These are phyloP conservation scores for Colletotrichum simmondsii DNA, from an alignment of 2,329 filamentous ascomycete genomes.

Conservation along the genomic window DNA sequence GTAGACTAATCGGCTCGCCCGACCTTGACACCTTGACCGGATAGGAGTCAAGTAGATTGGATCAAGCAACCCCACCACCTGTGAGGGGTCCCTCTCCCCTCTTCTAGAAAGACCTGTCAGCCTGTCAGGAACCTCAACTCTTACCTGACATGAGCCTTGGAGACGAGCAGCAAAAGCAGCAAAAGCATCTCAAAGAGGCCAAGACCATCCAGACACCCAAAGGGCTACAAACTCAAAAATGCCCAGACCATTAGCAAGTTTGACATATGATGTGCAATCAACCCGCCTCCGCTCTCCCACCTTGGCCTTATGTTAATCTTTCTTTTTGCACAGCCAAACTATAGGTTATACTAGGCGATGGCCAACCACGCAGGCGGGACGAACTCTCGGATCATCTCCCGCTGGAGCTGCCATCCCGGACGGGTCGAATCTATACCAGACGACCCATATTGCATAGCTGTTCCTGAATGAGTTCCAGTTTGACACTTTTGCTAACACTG, in stretches of 20 bases:
- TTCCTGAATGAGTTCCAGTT: not conserved
- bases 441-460: not conserved
- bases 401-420: conserved; percentile 16
- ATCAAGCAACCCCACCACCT: not conserved
- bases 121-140: too few relatives aligned
- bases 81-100: not conserved
- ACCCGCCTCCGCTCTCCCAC: conserved; percentile 9
- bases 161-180: not conserved
- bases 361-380: not conserved
- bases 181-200: not conserved
- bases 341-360: not conserved
- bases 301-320: not conserved
- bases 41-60: conserved; percentile 3
- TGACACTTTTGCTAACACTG: not conserved
- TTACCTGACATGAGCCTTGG: too few relatives aligned
- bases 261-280: conserved; percentile 24
- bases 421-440: conserved; percentile 20
- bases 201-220: not conserved
- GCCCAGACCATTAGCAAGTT: conserved; percentile 30
- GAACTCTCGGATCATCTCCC: not conserved
- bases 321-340: not conserved
- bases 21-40: not conserved
- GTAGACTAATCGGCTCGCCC: not conserved
- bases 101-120: not conserved
- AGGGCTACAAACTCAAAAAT: not conserved